Base-by-base conservation (phyloP, 148 eudicot genomes). In the Rhododendron griersonianum region DNA sequence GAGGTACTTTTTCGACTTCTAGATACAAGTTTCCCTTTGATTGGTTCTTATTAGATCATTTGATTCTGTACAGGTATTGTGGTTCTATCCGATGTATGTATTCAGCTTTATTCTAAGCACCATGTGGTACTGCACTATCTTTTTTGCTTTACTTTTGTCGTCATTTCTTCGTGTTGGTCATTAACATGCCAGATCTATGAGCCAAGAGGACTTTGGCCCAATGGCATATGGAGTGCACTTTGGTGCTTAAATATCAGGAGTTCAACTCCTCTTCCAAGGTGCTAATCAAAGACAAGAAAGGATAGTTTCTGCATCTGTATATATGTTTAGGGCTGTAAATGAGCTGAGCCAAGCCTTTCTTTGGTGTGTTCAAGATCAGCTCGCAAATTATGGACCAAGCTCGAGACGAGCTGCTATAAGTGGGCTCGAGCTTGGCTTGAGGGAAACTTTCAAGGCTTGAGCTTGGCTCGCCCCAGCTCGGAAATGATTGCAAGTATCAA, bases 61-160 rank as follows among this genome's bases (percentile, higher is more conserved):
- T 84, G 18, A 30, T 85, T 88, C 30, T 51, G 59, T 87, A 84
- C 98, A 97, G 99, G 90, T 94, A 41, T 90, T 91, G 61, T 97
- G 99, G 99, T 97, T 97, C 91, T 93, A 93, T 87, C 99, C 99
- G 11, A 85, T 97, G 92, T 95, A 94, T 84, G 82, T 92, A 81
- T 93, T 92, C 93, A 97, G 99, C 96, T 89, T 95, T 85, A 91
- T 97, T 78, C 92, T 97, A 63, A 97, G 96, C 93, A 91, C 83
- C 85, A 85, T 97, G 75, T 97, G 99, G 99, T 97, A 95, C 28
- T 80, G 39, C 84, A 45, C 87, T 78, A 74, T 88, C 35, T 65
- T 84, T 37, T 37, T 82, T 86, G 21, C 28, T 63, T 76, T 80
- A 5, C 15, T 39, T 77, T 65, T 55, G 50, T 50, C 7, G 18